Evolutionary conservation across 768 basidiomycete genomes (phyloP).

Genomic region (Termitomyces sp.): DNA sequence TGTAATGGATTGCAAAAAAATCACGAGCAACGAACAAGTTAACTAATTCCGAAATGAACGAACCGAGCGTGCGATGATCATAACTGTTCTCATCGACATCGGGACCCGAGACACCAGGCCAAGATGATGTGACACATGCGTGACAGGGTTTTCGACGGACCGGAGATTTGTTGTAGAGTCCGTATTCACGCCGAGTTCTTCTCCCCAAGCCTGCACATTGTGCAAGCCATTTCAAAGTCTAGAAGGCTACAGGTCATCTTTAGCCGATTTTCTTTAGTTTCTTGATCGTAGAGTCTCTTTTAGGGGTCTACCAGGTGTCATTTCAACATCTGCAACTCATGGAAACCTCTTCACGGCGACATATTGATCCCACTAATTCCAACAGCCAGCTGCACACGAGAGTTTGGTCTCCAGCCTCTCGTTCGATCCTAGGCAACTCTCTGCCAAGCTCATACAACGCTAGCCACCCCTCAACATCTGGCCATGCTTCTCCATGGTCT

Average conservation of each 20-base stretch:
- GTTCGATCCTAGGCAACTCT: constrained; percentile 32
- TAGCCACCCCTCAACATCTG: constrained; percentile 22
- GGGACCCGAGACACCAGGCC: constrained; percentile 14
- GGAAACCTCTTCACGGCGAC: constrained; percentile 22
- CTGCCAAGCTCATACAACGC: constrained; percentile 22
- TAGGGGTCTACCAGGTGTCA: background rate
- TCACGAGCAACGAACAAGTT: no score
- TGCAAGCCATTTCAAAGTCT: constrained; percentile 1
- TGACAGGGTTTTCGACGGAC: constrained; percentile 16
- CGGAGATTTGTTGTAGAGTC: constrained; percentile 12
- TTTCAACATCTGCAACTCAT: constrained; percentile 7
- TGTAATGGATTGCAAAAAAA: background rate
- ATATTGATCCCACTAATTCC: constrained; percentile 24
- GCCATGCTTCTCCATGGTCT: constrained; percentile 30
- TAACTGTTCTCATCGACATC: background rate
- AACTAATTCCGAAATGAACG: background rate
- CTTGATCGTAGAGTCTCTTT: background rate
- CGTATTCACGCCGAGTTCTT: constrained; percentile 1
- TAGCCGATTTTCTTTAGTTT: background rate
- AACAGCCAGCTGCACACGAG: constrained; percentile 11
- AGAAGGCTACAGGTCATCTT: background rate
- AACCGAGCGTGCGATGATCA: background rate
- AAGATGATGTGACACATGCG: constrained; percentile 10
- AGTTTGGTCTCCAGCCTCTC: constrained; percentile 20
- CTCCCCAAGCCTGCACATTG: constrained; percentile 15